Evolutionary conservation across 495 filamentous ascomycete species (phyloP).

Genomic region (Evernia prunastri): DNA sequence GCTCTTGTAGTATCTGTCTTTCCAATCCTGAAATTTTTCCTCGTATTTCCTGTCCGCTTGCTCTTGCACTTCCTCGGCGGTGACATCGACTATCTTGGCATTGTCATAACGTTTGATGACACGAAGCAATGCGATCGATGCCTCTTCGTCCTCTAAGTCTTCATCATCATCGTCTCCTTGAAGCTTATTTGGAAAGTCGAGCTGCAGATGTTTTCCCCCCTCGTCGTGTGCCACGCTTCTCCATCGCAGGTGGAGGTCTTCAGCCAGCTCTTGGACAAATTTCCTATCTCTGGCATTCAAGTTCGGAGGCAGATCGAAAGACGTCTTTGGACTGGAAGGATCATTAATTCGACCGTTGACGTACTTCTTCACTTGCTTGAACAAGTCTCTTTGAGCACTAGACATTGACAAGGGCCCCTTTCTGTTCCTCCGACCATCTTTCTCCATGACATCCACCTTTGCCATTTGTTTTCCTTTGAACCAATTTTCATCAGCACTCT

Average conservation of each 20-base stretch:
- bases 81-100: conserved; percentile 75
- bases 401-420: conserved; percentile 67
- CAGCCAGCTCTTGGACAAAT: conserved; percentile 84
- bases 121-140: conserved; percentile 70
- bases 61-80: conserved; percentile 66
- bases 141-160: conserved; percentile 77
- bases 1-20: conserved; percentile 80
- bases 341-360: conserved; percentile 53
- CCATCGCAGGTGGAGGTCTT: conserved; percentile 74
- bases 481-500: conserved; percentile 84
- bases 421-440: conserved; percentile 38
- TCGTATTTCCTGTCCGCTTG: conserved; percentile 78
- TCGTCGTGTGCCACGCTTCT: conserved; percentile 70
- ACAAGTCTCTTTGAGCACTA: conserved; percentile 71
- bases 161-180: conserved; percentile 49
- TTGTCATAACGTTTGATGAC: conserved; percentile 86
- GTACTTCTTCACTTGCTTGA: conserved; percentile 74
- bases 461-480: conserved; percentile 73
- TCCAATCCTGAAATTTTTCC: conserved; percentile 82
- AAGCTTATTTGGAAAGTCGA: conserved; percentile 58
- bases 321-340: conserved; percentile 35
- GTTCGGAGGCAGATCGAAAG: conserved; percentile 64
- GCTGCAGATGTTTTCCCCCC: conserved; percentile 69
- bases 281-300: conserved; percentile 82
- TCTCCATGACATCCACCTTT: conserved; percentile 55